Base-by-base conservation (phyloP, 257 asterid genomes). In the Thymus mandschuricus region DNA sequence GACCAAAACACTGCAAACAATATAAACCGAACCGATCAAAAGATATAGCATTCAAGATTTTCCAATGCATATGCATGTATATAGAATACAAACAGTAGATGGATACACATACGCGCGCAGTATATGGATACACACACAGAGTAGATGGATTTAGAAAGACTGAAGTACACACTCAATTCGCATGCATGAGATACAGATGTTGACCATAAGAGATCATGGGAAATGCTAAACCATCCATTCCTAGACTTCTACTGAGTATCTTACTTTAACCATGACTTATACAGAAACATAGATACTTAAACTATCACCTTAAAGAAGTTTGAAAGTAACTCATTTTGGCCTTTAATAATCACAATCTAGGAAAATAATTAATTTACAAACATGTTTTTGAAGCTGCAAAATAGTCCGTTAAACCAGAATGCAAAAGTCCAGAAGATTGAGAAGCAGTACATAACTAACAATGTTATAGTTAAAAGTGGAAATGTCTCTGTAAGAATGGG, bases 1-100 rank as follows among this genome's bases (percentile, higher is more conserved):
- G 79, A 83, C 88, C 81, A 83, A 73, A 69, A 83, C 84, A 74
- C 86, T 83, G 88, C 65, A 43, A 80, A 76, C 52, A 73, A 70
- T 46, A 44, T 52, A 68, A 62, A 11, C 68, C 40, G 64, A 63
- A 60, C 66, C 51, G 31, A 64, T 28, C 29, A 45, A 65, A 46
- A 69, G 56, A 27, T 54, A 59, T 52, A 71, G 8, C 66, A 43
- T 68, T 61, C 60, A 65, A 60, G 52, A 57, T 68, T 71, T 64
- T 51, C 30, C 64, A 62, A 52, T 33, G 40, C 5, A 35, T 35
- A 5, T 5, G 40, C 4, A 5, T 35, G 40, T 35, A 35, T 35
- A 21, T 21, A 21, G 21, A 21, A 35, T 2, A 35, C 40, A 35
- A 21, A 21, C 21, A 21, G 21, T 60, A 57, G 15, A 59, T 69